Percentiles rank a stretch among this genome's conserved stretches.
Evolutionary conservation across 2,329 filamentous ascomycete genomes (phyloP).

Genomic region (Hawksworthiomyces lignivorus): DNA sequence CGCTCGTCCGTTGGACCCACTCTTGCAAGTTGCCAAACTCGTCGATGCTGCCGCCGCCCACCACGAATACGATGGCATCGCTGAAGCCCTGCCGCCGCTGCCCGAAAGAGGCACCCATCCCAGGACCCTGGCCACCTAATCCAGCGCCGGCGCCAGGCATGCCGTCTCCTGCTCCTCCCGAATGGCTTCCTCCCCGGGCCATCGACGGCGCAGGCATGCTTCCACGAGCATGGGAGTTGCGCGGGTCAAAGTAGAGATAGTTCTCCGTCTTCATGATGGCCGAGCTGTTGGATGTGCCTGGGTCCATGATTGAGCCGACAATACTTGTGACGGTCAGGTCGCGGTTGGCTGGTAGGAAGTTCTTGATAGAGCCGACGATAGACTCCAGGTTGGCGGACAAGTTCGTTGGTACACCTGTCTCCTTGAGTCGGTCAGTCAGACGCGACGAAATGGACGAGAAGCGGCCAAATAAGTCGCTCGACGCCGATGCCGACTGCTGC

Average conservation of each 20-base stretch:
- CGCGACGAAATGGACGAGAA: conserved; percentile 90
- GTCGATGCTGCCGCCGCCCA: conserved; percentile 95
- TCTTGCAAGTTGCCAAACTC: conserved; percentile 97
- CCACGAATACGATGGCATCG: conserved; percentile 88
- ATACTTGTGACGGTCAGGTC: conserved; percentile 97
- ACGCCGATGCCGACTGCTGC: conserved; percentile 48
- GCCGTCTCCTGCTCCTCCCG: conserved; percentile 38
- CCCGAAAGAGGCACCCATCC: conserved; percentile 78
- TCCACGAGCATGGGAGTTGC: conserved; percentile 85
- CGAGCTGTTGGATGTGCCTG: conserved; percentile 76
- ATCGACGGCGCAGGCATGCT: conserved; percentile 76
- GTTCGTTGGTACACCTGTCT: conserved; percentile 66
- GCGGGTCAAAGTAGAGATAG: conserved; percentile 95
- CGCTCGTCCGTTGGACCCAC: conserved; percentile 75
- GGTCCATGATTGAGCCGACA: conserved; percentile 97
- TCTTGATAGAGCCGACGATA: conserved; percentile 92
- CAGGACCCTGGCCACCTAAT: conserved; percentile 42
- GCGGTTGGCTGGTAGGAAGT: conserved; percentile 91
- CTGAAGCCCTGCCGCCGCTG: conserved; percentile 83
- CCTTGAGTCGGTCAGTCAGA: conserved; percentile 88
- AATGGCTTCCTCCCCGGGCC: conserved; percentile 33
- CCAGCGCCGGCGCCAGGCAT: conserved; percentile 36
- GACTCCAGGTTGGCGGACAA: conserved; percentile 80
- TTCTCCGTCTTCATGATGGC: conserved; percentile 94
- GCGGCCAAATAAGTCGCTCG: conserved; percentile 80